Percentiles rank a stretch among this genome's conserved stretches.
These are phyloP conservation scores for Phanerochaete sordida DNA, from an alignment of 768 basidiomycete species.

Conservation along the genomic window DNA sequence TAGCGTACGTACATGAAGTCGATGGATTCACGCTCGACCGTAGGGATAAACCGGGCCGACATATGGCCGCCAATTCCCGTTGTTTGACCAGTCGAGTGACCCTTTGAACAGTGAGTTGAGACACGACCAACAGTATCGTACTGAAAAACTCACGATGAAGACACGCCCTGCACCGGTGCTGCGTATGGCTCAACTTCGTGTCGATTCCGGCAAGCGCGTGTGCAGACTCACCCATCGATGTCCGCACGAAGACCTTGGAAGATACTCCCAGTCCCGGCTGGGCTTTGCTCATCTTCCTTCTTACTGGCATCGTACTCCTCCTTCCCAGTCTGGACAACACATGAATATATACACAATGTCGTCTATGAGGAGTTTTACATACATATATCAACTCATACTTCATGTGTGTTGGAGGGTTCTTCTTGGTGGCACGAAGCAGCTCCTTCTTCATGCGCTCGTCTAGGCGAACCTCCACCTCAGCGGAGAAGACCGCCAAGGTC, in stretches of 20 bases:
- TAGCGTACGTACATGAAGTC: slow-evolving; percentile 70
- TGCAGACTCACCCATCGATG: slow-evolving; percentile 61
- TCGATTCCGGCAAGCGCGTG: background rate
- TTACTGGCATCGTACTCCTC: slow-evolving; percentile 74
- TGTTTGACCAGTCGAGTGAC: slow-evolving; percentile 89
- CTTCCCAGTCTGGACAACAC: slow-evolving; percentile 62
- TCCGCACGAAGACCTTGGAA: slow-evolving; percentile 88
- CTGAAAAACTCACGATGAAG: slow-evolving; percentile 64
- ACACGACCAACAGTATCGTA: background rate
- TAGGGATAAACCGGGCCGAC: slow-evolving; percentile 87
- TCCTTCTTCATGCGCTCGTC: slow-evolving; percentile 68
- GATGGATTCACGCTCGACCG: slow-evolving; percentile 92
- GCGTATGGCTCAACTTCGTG: background rate
- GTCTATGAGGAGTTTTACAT: slow-evolving; percentile 20
- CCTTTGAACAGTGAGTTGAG: slow-evolving; percentile 40
- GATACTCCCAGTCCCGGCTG: slow-evolving; percentile 67
- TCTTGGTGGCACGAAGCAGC: slow-evolving; percentile 89
- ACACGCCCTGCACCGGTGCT: slow-evolving; percentile 69
- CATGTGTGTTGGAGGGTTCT: slow-evolving; percentile 77
- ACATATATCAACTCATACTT: slow-evolving; percentile 86
- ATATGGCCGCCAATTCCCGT: slow-evolving; percentile 74
- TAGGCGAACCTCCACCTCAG: slow-evolving; percentile 59
- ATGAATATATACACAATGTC: background rate
- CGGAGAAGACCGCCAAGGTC: slow-evolving; percentile 60
- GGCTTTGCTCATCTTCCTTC: slow-evolving; percentile 60